Evolutionary conservation across 2,329 filamentous ascomycete genomes (phyloP).

Genomic region (Aspergillus eucalypticola): DNA sequence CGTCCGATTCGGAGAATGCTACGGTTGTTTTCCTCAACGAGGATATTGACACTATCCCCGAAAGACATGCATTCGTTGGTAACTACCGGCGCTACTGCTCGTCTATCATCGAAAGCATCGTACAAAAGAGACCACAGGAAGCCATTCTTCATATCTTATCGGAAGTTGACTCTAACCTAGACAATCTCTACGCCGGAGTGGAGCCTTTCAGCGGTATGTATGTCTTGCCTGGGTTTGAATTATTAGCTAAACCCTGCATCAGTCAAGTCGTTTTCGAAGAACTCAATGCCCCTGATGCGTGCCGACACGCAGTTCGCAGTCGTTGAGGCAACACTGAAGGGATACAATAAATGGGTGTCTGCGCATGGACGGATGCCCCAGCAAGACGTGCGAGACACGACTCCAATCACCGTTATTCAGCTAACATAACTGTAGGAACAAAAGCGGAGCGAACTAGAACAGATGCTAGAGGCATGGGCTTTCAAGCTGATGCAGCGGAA

Average conservation of each 20-base stretch:
- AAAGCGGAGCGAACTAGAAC: slow-evolving; percentile 41
- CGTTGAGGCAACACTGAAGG: slow-evolving; percentile 84
- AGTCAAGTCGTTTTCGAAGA: slow-evolving; percentile 44
- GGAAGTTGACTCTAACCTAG: slow-evolving; percentile 71
- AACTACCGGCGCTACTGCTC: slow-evolving; percentile 93
- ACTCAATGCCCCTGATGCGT: slow-evolving; percentile 55
- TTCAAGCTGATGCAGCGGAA: slow-evolving; percentile 42
- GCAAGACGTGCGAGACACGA: slow-evolving; percentile 42
- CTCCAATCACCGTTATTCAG: background rate
- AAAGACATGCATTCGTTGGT: slow-evolving; percentile 90
- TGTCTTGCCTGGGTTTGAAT: background rate
- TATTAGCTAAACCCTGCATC: slow-evolving; percentile 5
- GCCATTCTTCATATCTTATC: slow-evolving; percentile 85
- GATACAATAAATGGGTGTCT: slow-evolving; percentile 77
- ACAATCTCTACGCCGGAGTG: slow-evolving; percentile 71
- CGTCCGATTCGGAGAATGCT: slow-evolving; percentile 76
- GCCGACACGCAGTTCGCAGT: slow-evolving; percentile 89
- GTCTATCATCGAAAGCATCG: slow-evolving; percentile 82
- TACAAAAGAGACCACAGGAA: slow-evolving; percentile 76
- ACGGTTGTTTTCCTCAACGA: slow-evolving; percentile 82
- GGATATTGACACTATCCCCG: slow-evolving; percentile 91
- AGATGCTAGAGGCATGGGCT: slow-evolving; percentile 44
- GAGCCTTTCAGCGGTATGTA: slow-evolving; percentile 65
- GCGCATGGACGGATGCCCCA: slow-evolving; percentile 54
- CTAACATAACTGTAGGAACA: slow-evolving; percentile 34